Conservation (phyloP, 331 rosid genomes). For the Erythrophleum ivorense region DNA sequence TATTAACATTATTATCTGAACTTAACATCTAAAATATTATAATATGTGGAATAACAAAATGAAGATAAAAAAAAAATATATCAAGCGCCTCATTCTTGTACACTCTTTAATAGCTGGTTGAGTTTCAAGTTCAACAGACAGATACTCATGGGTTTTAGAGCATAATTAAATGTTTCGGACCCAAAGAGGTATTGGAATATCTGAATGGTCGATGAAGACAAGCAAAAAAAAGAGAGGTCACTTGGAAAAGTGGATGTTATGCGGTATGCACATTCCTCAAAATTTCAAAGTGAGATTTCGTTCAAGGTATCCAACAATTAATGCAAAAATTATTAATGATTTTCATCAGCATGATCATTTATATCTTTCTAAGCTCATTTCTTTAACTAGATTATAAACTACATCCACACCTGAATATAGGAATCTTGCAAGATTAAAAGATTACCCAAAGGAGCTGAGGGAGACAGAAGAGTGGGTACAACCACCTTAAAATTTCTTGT, state of each 20-base stretch:
- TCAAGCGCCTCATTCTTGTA: neutral
- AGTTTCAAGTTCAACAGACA: neutral
- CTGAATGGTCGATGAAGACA: conserved; percentile 30
- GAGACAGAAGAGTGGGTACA: conserved; percentile 32
- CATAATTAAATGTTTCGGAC: neutral
- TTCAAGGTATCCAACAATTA: conserved; percentile 42
- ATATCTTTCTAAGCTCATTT: neutral
- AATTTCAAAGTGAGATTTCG: conserved; percentile 11
- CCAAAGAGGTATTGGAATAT: conserved; percentile 20
- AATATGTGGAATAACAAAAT: no score
- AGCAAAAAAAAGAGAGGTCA: conserved; percentile 15
- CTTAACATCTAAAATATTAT: no score
- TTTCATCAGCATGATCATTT: neutral
- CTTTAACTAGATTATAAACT: neutral
- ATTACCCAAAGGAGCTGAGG: conserved; percentile 27
- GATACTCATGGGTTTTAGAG: conserved; percentile 3
- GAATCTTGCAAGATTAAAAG: conserved; percentile 39
- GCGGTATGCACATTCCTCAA: conserved; percentile 43
- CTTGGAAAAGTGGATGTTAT: conserved; percentile 48
- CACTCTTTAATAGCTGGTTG: neutral
- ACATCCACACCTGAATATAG: neutral
- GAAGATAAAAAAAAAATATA: neutral
- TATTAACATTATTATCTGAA: no score
- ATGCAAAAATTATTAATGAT: neutral
- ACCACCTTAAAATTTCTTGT: neutral